Conservation (phyloP, 2,329 filamentous ascomycete species). For the Cladosporium sp. region DNA sequence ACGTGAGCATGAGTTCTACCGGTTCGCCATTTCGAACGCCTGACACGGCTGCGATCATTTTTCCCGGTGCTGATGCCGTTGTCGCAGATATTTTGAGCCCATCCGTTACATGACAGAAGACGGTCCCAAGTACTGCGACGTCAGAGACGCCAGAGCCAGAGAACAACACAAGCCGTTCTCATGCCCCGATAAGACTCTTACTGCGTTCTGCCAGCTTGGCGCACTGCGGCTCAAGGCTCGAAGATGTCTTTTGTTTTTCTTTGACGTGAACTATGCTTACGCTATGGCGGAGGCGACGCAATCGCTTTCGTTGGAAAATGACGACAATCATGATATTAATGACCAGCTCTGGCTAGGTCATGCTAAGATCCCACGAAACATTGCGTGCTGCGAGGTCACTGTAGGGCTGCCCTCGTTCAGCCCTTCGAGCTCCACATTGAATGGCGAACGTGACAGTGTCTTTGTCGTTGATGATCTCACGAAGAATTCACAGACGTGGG, state of each 20-base stretch:
- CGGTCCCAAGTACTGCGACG: constrained; percentile 24
- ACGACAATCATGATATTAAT: constrained; percentile 20
- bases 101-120: constrained; percentile 24
- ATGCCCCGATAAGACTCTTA: constrained; percentile 37
- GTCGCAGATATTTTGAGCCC: constrained; percentile 24
- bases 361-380: constrained; percentile 24
- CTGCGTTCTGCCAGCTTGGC: constrained; percentile 49
- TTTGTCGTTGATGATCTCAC: constrained; percentile 29
- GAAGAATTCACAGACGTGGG: constrained; percentile 24
- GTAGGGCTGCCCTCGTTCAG: constrained; percentile 21
- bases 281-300: constrained; percentile 52
- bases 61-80: not conserved
- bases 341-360: constrained; percentile 29
- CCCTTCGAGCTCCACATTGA: constrained; percentile 14
- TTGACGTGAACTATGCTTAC: constrained; percentile 47
- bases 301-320: constrained; percentile 38
- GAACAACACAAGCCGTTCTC: constrained; percentile 24
- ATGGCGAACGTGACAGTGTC: constrained; percentile 6
- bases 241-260: constrained; percentile 51
- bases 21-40: constrained; percentile 4
- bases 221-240: constrained; percentile 46
- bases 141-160: constrained; percentile 21
- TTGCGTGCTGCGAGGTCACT: constrained; percentile 29
- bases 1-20: constrained; percentile 30
- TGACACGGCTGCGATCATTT: not conserved